These are phyloP conservation scores for Jatropha curcas DNA, from an alignment of 345 rosid species.

Conservation along the genomic window DNA sequence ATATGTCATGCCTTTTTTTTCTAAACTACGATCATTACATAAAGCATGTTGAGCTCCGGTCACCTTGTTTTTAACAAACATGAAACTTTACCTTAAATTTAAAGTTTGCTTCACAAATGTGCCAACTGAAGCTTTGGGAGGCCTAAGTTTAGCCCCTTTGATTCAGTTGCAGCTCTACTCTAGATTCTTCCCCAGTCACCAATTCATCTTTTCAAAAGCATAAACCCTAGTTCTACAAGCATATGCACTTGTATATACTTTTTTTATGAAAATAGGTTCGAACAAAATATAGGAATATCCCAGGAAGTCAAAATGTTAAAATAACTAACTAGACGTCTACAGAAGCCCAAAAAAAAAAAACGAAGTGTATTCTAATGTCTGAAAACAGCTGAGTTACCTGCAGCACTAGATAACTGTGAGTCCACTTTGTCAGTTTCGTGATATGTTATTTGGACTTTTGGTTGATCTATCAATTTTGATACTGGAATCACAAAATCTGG, in stretches of 20 bases:
- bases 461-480: conserved; percentile 50
- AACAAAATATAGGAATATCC: neutral
- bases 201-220: neutral
- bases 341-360: neutral
- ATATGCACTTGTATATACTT: neutral
- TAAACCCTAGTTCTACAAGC: neutral
- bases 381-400: conserved; percentile 48
- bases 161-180: neutral
- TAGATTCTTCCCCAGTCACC: neutral
- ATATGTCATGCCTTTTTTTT: no score
- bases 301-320: conserved; percentile 1
- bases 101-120: neutral
- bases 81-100: neutral
- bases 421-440: conserved; percentile 34
- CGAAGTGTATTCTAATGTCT: neutral
- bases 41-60: neutral
- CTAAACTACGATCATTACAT: no score
- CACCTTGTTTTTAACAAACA: no score
- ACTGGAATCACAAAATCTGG: conserved; percentile 50
- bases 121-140: neutral
- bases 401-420: conserved; percentile 27
- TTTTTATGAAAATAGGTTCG: neutral
- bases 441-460: conserved; percentile 58
- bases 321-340: neutral
- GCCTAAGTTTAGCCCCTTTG: neutral